Evolutionary conservation across 192 early-diverging fungal genomes (phyloP).

Genomic region (Backusella liffmaniae): DNA sequence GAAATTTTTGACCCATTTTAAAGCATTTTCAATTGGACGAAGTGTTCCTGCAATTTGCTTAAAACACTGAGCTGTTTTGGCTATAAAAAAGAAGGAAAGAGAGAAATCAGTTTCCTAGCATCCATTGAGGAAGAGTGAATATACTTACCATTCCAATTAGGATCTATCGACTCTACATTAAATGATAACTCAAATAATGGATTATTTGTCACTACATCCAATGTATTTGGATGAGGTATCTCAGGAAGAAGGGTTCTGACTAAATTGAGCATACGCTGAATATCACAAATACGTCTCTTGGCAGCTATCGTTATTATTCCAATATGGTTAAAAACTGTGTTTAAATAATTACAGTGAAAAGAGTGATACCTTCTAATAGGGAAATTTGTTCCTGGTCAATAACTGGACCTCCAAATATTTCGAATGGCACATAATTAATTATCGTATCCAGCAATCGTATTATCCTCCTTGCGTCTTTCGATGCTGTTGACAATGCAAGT

Average conservation of each 20-base stretch:
- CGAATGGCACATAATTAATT: constrained; percentile 20
- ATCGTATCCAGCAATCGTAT: neutral
- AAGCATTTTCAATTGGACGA: neutral
- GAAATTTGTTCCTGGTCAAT: constrained; percentile 23
- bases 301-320: neutral
- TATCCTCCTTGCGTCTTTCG: neutral
- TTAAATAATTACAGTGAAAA: neutral
- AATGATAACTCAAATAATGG: constrained; percentile 16
- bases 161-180: constrained; percentile 13
- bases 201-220: constrained; percentile 29
- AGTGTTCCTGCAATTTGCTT: neutral
- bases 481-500: constrained; percentile 7
- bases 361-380: constrained; percentile 14
- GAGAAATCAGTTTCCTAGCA: neutral
- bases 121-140: too few relatives aligned
- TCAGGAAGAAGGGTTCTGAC: constrained; percentile 25
- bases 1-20: constrained; percentile 29
- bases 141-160: constrained; percentile 20
- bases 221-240: constrained; percentile 24
- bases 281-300: neutral
- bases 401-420: constrained; percentile 21
- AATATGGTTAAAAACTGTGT: neutral
- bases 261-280: constrained; percentile 20
- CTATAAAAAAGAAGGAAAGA: neutral
- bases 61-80: constrained; percentile 20